Evolutionary conservation across 805 yeast genomes (phyloP).

Genomic region (Metschnikowia bowlesiae): DNA sequence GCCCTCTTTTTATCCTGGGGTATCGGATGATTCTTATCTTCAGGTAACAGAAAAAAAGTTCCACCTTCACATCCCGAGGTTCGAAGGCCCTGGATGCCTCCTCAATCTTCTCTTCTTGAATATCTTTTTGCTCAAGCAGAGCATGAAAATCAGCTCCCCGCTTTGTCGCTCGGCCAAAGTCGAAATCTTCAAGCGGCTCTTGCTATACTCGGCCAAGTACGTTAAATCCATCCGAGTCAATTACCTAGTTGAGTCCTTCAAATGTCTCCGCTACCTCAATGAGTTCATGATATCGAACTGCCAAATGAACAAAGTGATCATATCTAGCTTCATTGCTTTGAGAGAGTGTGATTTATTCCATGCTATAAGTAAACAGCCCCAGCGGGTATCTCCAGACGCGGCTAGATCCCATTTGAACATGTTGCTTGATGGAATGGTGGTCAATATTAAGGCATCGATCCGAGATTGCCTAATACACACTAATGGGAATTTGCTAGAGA

Average conservation of each 20-base stretch:
- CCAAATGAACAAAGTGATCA: constrained; percentile 33
- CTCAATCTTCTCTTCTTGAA: constrained; percentile 23
- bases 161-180: constrained; percentile 12
- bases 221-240: constrained; percentile 24
- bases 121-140: constrained; percentile 26
- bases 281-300: constrained; percentile 32
- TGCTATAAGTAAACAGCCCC: constrained; percentile 9
- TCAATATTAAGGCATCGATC: constrained; percentile 27
- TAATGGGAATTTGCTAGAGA: constrained; percentile 37
- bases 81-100: constrained; percentile 11
- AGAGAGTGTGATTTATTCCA: constrained; percentile 30
- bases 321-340: constrained; percentile 26
- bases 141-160: constrained; percentile 1
- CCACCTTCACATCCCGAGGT: constrained; percentile 1
- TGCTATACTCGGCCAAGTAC: constrained; percentile 26
- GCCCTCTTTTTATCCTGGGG: neutral
- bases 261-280: constrained; percentile 21
- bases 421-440: constrained; percentile 24
- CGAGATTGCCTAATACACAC: constrained; percentile 26
- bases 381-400: neutral
- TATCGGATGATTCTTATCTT: constrained; percentile 23
- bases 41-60: constrained; percentile 15
- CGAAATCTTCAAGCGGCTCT: constrained; percentile 28
- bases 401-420: constrained; percentile 19
- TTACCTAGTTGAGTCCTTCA: constrained; percentile 21